These are phyloP conservation scores for Morella rubra DNA, from an alignment of 306 rosid species.

Conservation along the genomic window DNA sequence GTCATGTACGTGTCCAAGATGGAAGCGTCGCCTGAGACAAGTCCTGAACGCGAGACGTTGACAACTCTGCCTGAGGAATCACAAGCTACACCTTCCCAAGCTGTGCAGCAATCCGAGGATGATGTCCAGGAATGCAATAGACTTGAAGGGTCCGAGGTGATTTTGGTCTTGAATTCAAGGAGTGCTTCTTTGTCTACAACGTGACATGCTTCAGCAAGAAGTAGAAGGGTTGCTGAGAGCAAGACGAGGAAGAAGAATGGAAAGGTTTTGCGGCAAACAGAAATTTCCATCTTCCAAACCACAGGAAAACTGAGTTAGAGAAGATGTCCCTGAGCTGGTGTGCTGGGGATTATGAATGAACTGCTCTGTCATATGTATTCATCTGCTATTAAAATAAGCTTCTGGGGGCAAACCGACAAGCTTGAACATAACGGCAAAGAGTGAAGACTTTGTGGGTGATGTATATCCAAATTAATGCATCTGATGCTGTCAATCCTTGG, in stretches of 20 bases:
- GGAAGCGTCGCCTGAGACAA: constrained; percentile 27
- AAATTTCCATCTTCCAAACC: constrained; percentile 18
- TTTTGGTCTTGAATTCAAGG: constrained; percentile 48
- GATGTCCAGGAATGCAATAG: constrained; percentile 49
- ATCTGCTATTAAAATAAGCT: too few species aligned
- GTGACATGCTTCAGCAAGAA: constrained; percentile 41
- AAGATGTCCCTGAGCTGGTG: neutral
- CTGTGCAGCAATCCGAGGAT: constrained; percentile 56
- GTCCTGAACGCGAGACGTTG: constrained; percentile 42
- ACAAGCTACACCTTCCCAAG: constrained; percentile 61
- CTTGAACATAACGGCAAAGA: neutral
- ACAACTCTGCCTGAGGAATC: constrained; percentile 50
- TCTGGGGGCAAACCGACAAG: neutral
- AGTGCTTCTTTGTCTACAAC: constrained; percentile 51
- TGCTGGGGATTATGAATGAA: neutral
- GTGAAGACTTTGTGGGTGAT: neutral
- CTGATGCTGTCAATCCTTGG: too few species aligned
- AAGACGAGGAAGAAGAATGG: constrained; percentile 26
- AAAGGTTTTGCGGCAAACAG: constrained; percentile 7
- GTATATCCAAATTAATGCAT: too few species aligned
- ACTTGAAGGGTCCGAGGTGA: constrained; percentile 52
- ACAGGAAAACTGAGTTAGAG: neutral
- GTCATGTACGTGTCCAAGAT: constrained; percentile 50
- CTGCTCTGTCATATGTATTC: neutral
- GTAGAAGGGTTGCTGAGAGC: constrained; percentile 4